Conservation (phyloP, 2,329 filamentous ascomycete genomes). For the Sclerotinia spermophila region DNA sequence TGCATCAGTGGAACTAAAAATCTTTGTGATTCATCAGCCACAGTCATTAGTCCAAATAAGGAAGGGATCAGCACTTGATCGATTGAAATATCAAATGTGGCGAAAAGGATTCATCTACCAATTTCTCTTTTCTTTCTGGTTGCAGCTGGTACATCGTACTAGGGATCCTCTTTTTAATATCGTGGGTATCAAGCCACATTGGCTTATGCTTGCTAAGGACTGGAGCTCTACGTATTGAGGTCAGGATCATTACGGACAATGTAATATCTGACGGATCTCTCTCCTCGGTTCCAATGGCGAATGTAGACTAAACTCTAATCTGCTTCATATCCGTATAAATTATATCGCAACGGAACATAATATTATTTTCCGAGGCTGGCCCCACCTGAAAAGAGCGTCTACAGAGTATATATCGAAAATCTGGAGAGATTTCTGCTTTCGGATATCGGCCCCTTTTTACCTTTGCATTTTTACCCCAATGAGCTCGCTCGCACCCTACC, state of each 20-base stretch:
- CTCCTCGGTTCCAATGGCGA: not conserved
- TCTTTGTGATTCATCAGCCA: too few species aligned
- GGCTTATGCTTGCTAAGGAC: not conserved
- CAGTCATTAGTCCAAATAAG: not conserved
- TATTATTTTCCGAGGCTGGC: conserved; percentile 6
- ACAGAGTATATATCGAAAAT: conserved; percentile 1
- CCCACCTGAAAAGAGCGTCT: conserved; percentile 6
- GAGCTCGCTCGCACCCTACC: not conserved
- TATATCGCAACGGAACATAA: not conserved
- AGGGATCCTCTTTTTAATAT: not conserved
- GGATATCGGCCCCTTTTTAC: not conserved
- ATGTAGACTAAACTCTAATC: not conserved
- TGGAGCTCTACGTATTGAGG: not conserved
- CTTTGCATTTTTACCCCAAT: not conserved
- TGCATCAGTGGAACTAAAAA: too few species aligned
- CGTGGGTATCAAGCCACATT: not conserved
- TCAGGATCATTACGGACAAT: not conserved
- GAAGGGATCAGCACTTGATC: not conserved
- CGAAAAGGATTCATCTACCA: not conserved
- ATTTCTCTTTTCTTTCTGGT: not conserved
- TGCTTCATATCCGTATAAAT: not conserved
- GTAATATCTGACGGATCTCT: not conserved
- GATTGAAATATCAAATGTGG: not conserved
- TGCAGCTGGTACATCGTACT: too few species aligned
- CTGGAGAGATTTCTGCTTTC: conserved; percentile 5